A percentile compares a stretch with the other conserved stretches of the same genome.
Conservation (phyloP, 2,329 filamentous ascomycete genomes). For the Botrytis porri region DNA sequence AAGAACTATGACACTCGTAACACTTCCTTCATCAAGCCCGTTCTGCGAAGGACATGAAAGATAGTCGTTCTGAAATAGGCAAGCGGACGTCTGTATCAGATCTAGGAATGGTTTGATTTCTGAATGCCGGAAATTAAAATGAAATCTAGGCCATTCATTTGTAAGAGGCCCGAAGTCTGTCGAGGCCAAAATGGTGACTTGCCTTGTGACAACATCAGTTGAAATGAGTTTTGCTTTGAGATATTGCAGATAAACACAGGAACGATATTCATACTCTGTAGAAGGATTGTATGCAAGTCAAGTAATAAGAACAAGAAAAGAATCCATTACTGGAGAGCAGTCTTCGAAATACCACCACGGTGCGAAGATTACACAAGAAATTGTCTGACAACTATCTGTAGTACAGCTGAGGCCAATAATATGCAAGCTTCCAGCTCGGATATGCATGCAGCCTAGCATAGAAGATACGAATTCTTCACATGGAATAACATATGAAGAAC, state of each 20-base stretch:
- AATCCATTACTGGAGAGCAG: background rate
- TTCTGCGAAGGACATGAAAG: background rate
- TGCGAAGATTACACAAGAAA: background rate
- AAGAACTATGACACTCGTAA: background rate
- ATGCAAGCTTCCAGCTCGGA: slow-evolving; percentile 15
- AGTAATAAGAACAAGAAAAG: background rate
- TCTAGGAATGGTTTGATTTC: background rate
- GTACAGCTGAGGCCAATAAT: slow-evolving; percentile 1
- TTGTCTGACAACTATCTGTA: background rate
- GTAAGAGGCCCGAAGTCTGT: background rate
- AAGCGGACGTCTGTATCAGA: background rate
- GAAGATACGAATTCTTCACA: background rate
- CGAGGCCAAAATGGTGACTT: background rate
- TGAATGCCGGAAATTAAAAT: background rate
- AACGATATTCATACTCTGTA: background rate
- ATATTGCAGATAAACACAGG: background rate
- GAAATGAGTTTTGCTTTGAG: background rate
- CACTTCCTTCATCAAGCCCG: slow-evolving; percentile 5
- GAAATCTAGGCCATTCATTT: background rate
- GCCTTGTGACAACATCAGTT: background rate
- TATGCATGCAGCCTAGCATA: slow-evolving; percentile 11
- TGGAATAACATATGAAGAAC: background rate
- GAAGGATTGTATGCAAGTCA: background rate
- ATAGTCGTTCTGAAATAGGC: background rate
- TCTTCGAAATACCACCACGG: background rate